Base-by-base conservation (phyloP, 2,329 filamentous ascomycete species). In the Fusarium papillatum region DNA sequence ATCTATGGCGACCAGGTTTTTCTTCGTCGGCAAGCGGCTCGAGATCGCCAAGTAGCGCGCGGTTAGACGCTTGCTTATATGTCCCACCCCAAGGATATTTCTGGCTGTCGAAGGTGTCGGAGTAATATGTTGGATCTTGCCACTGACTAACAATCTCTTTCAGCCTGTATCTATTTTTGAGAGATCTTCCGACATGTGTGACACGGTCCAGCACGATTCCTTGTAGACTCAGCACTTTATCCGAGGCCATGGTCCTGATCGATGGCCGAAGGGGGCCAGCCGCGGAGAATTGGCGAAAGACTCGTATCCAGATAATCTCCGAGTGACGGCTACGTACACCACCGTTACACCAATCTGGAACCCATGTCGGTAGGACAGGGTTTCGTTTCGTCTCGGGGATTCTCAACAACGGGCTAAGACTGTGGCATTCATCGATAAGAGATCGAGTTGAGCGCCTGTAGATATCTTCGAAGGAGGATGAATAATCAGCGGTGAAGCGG, bases 311-410 rank as follows among this genome's bases (percentile, higher is more conserved):
- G 19, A 57, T 34, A 34, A 57, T 57, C 50, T 57, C 50, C 19
- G 50, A 57, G 29, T 88, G 79, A 68, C 86, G 90, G 59, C 91
- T 91, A 34, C 86, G 85, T 22, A 36, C 26, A 68, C 46, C 60
- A 17, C 66, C n/a, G 17, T 91, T 80, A 77, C 91, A 91, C 60
- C 90, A 85, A 78, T 91, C 88, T n/a, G 50, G 50, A 57, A 34
- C 50, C 50, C 19, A 57, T n/a, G 13, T 34, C 5, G 50, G 29
- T 9, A 55, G 50, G 50, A 7, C 10, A 22, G 50, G 50, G 19
- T n/a, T n/a, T 31, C 50, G 29, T n/a, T 34, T 22, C 11, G 29
- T n/a, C 29, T 55, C 50, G 11, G 50, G 29, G 11, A 55, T 55
- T 34, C 50, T 34, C 26, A 55, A n/a, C 29, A 55, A 34, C 4